Conservation (phyloP, 768 basidiomycete genomes). For the Phaeotremella skinneri region DNA sequence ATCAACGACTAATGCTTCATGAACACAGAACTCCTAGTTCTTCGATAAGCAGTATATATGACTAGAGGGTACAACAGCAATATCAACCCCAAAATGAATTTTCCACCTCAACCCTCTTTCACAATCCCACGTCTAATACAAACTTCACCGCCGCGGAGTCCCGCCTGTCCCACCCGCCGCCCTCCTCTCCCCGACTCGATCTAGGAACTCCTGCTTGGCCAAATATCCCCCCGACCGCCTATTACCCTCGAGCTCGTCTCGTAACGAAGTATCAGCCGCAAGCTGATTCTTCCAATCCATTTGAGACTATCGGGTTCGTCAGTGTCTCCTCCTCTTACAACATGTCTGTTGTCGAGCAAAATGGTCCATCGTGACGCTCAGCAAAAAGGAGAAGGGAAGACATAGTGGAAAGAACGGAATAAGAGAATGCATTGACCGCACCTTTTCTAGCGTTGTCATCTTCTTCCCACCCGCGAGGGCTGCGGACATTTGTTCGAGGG, state of each 20-base stretch:
- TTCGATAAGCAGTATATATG: too few relatives aligned
- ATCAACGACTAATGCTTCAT: too few relatives aligned
- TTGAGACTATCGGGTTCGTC: constrained; percentile 25
- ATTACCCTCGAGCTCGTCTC: constrained; percentile 41
- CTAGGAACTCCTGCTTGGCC: constrained; percentile 67
- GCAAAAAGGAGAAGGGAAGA: neutral
- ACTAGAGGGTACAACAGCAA: too few relatives aligned
- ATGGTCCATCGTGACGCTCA: neutral
- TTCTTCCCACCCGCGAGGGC: constrained; percentile 46
- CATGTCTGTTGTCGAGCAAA: neutral
- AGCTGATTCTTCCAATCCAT: constrained; percentile 48
- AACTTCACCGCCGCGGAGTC: too few relatives aligned
- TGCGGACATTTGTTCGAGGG: constrained; percentile 45
- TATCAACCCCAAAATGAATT: too few relatives aligned
- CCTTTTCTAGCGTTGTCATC: constrained; percentile 51
- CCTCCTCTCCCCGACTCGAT: constrained; percentile 56
- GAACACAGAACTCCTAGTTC: too few relatives aligned
- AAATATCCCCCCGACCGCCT: constrained; percentile 33
- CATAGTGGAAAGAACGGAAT: neutral
- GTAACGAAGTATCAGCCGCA: constrained; percentile 7
- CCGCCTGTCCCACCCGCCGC: constrained; percentile 2
- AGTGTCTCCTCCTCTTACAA: neutral
- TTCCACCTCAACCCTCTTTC: too few relatives aligned
- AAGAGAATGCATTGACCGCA: constrained; percentile 10
- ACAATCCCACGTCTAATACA: too few relatives aligned